Base-by-base conservation (phyloP, 2,329 filamentous ascomycete genomes). In the Monosporascus sp. region DNA sequence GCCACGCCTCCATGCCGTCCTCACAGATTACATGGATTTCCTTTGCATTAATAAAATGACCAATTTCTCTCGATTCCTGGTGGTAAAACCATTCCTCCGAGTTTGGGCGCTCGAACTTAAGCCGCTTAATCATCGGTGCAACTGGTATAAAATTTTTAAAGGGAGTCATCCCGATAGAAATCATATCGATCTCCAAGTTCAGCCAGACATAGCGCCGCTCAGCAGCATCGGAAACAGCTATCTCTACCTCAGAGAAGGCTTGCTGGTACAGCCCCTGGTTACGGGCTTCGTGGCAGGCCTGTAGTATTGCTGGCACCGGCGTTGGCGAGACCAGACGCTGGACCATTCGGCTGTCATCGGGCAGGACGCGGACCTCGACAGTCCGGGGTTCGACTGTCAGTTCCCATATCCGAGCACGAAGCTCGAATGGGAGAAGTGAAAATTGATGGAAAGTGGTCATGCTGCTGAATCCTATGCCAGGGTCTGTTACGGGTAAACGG, bases 151-250 rank as follows among this genome's bases (percentile, higher is more conserved):
- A 57, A 28, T 14, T 26, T 3, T 5, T 31, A 40, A 58, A 37
- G 2, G 17, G 11, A 31, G 22, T 43, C 18, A 28, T 31, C 44
- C 58, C 57, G 44, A 60, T 58, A 7, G 55, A 56, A n/a, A 59
- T 28, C 44, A 59, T 54, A 18, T 60, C 58, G 37, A 59, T 56
- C 37, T 60, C 57, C 50, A 55, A 52, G 45, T 59, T 59, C 11
- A 60, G 47, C 58, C 57, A 60, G 40, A 59, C 51, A 28, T 60
- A 58, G 24, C 53, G 58, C 9, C 18, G 37, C 49, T 53, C 48
- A 5, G 15, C 49, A 8, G 37, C 49, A 35, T 49, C 55, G 24
- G 43, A 22, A 15, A 26, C 50, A 22, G 51, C 47, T 14, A 5
- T 37, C 38, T 48, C 37, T 37, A 56, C 14, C 49, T 59, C 57